Evolutionary conservation across 2,329 filamentous ascomycete genomes (phyloP).

Genomic region (Rachicladosporium sp.): DNA sequence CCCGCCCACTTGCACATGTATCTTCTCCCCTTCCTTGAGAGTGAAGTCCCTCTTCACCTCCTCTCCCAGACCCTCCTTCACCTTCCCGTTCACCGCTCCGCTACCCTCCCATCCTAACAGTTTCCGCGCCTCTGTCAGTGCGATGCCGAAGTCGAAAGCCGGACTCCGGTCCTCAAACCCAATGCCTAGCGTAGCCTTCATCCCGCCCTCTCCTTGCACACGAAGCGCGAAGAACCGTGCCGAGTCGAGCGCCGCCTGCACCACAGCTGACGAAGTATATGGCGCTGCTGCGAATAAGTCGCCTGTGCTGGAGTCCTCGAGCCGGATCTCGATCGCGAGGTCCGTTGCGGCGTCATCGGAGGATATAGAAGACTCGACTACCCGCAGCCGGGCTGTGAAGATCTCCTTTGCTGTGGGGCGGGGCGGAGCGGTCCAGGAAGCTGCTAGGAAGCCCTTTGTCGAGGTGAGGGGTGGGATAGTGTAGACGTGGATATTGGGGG

Average conservation of each 20-base stretch:
- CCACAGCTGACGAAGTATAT: constrained; percentile 52
- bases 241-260: constrained; percentile 69
- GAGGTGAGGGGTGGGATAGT: constrained; percentile 69
- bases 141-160: constrained; percentile 74
- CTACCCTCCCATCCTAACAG: constrained; percentile 54
- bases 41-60: constrained; percentile 62
- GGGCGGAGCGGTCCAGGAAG: constrained; percentile 58
- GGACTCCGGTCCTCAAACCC: constrained; percentile 80
- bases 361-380: constrained; percentile 23
- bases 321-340: constrained; percentile 49
- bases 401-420: constrained; percentile 58
- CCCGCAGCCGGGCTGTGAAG: constrained; percentile 69
- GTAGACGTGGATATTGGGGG: constrained; percentile 68
- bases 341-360: constrained; percentile 42
- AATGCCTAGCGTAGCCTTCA: constrained; percentile 69
- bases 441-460: constrained; percentile 69
- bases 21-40: constrained; percentile 80
- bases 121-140: constrained; percentile 65
- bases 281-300: constrained; percentile 76
- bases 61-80: constrained; percentile 24
- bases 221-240: constrained; percentile 74
- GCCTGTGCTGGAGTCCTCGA: constrained; percentile 62
- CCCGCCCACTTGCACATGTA: constrained; percentile 64
- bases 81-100: constrained; percentile 17
- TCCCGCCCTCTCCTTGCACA: constrained; percentile 61